Conservation (phyloP, 495 filamentous ascomycete genomes). For the Tuber aestivum region DNA sequence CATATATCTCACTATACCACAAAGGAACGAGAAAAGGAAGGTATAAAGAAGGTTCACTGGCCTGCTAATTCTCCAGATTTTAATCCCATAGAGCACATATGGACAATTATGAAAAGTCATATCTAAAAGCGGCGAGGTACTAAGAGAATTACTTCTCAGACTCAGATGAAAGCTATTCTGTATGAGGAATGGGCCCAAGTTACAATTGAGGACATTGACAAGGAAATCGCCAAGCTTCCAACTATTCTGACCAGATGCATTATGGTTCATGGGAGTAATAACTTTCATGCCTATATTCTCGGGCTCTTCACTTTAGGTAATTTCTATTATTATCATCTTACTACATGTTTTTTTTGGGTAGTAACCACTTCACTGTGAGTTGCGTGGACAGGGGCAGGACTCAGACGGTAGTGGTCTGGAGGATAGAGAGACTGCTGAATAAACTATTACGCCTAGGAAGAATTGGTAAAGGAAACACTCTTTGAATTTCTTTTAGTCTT, state of each 20-base stretch:
- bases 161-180: slow-evolving; percentile 1
- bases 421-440: too few relatives aligned
- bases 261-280: slow-evolving; percentile 2
- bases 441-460: too few relatives aligned
- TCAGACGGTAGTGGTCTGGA: too few relatives aligned
- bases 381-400: too few relatives aligned
- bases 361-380: too few relatives aligned
- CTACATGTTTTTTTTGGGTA: too few relatives aligned
- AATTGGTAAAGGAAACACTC: too few relatives aligned
- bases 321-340: too few relatives aligned
- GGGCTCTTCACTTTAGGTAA: too few relatives aligned
- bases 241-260: slow-evolving; percentile 12
- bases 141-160: slow-evolving; percentile 6
- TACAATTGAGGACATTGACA: slow-evolving; percentile 24
- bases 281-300: slow-evolving; percentile 5
- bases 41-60: background rate
- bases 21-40: background rate
- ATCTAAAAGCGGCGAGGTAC: background rate
- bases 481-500: too few relatives aligned
- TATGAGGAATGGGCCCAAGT: slow-evolving; percentile 10
- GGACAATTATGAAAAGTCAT: background rate
- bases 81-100: slow-evolving; percentile 15
- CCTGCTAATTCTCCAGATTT: slow-evolving; percentile 7
- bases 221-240: slow-evolving; percentile 12
- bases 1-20: background rate